A percentile compares a stretch with the other conserved stretches of the same genome.
Conservation (phyloP, 176 grass and related monocot species). For the Triticum monococcum region DNA sequence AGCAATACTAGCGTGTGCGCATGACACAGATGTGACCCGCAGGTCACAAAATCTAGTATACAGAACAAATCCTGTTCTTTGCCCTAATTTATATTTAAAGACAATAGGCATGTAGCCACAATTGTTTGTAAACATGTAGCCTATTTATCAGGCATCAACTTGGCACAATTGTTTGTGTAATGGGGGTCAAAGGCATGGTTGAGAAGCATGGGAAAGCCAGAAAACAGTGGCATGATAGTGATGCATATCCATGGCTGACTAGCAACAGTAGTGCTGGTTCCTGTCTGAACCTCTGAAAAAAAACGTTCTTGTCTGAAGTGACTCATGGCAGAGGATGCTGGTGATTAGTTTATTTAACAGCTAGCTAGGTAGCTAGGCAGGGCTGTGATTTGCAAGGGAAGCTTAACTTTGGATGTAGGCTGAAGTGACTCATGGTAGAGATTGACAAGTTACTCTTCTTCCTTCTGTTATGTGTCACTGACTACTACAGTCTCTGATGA, state of each 20-base stretch:
- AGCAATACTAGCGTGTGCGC: neutral
- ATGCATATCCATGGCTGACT: neutral
- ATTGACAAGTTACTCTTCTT: too few relatives aligned
- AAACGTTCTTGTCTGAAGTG: neutral
- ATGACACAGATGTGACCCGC: neutral
- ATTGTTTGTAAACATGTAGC: neutral
- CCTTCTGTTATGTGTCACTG: too few relatives aligned
- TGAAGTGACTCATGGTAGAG: too few relatives aligned
- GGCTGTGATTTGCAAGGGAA: too few relatives aligned
- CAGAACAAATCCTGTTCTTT: too few relatives aligned
- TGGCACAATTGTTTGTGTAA: neutral
- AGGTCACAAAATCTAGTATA: neutral
- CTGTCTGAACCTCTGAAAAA: neutral
- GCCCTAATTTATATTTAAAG: too few relatives aligned
- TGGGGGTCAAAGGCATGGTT: neutral
- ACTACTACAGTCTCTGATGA: too few relatives aligned
- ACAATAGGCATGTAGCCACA: too few relatives aligned
- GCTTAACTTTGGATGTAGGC: too few relatives aligned
- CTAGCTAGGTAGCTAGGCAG: too few relatives aligned
- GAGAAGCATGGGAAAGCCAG: neutral
- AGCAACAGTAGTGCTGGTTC: neutral
- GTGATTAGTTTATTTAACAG: too few relatives aligned
- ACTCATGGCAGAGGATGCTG: too few relatives aligned
- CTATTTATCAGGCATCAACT: conserved; percentile 21
- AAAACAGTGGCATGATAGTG: neutral